phyloP scores from a whole-genome alignment of 768 basidiomycete genomes.

The Tylopilus plumbeoviolaceoides region DNA sequence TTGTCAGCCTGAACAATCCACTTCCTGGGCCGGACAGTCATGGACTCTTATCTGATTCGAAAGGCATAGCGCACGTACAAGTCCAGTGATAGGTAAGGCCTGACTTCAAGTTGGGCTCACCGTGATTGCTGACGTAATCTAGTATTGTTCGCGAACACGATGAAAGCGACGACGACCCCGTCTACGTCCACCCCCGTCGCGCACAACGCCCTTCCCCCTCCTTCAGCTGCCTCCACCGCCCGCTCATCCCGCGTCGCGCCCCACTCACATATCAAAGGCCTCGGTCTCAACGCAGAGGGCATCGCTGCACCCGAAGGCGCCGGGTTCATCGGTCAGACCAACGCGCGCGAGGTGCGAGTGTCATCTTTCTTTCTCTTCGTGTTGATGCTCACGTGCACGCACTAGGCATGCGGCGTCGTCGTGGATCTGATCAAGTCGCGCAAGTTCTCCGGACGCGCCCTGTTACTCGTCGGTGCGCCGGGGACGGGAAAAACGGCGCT shows the following conservation, averaged over 20 bases:
- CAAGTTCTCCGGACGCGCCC: slow-evolving; percentile 90
- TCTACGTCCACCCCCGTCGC: slow-evolving; percentile 54
- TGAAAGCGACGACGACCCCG: slow-evolving; percentile 40
- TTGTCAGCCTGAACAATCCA: too few species aligned
- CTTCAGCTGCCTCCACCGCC: slow-evolving; percentile 40
- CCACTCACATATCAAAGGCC: slow-evolving; percentile 96
- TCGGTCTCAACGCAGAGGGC: slow-evolving; percentile 85
- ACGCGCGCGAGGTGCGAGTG: slow-evolving; percentile 79
- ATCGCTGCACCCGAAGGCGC: slow-evolving; percentile 65
- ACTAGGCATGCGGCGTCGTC: slow-evolving; percentile 84
- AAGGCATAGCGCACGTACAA: too few species aligned
- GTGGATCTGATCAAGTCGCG: slow-evolving; percentile 88
- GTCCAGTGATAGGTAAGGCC: too few species aligned
- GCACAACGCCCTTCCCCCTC: slow-evolving; percentile 72
- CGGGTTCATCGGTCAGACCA: slow-evolving; percentile 88
- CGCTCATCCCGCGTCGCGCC: slow-evolving; percentile 53
- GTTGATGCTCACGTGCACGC: background rate
- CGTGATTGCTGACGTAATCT: too few species aligned
- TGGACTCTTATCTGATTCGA: too few species aligned
- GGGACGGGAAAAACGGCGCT: slow-evolving; percentile 98
- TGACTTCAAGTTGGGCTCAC: too few species aligned
- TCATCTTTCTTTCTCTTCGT: background rate
- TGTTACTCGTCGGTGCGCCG: slow-evolving; percentile 91
- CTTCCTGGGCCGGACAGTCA: too few species aligned
- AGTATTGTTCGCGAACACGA: background rate